Evolutionary conservation across 176 grass and related monocot species (phyloP).

Genomic region (Dactylis glomerata): DNA sequence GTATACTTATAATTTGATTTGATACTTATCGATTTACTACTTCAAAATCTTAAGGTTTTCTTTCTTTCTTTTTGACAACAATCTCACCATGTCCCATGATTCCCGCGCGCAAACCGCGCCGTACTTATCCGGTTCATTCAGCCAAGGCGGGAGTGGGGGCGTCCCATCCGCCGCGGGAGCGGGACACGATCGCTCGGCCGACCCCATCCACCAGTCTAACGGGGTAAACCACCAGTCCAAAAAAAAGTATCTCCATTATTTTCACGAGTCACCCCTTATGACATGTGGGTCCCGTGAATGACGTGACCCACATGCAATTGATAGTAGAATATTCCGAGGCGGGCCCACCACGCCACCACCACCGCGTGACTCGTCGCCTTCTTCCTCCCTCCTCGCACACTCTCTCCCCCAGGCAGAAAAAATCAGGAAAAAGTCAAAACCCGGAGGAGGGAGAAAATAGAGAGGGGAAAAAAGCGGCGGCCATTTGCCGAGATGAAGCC

Average conservation of each 20-base stretch:
- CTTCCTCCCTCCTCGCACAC: neutral
- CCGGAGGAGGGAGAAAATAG: neutral
- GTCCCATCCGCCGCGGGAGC: too few relatives aligned
- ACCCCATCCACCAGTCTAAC: constrained; percentile 14
- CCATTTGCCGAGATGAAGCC: constrained; percentile 46
- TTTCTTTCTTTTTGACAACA: too few relatives aligned
- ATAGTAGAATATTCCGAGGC: neutral
- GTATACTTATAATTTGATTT: too few relatives aligned
- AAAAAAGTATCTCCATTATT: neutral
- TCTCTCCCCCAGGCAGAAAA: neutral
- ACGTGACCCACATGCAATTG: neutral
- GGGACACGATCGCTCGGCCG: neutral
- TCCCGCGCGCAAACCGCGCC: neutral
- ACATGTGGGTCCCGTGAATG: neutral
- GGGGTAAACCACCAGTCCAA: neutral
- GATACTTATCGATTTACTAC: too few relatives aligned
- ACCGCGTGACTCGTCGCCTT: neutral
- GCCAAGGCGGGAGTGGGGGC: too few relatives aligned
- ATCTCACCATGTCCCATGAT: neutral
- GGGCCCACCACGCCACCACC: neutral
- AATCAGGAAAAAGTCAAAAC: neutral
- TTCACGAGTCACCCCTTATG: neutral
- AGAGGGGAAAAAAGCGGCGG: neutral
- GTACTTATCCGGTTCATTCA: neutral
- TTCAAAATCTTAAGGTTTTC: too few relatives aligned